Conservation (phyloP, 768 basidiomycete genomes). For the Tricholoma terreum region DNA sequence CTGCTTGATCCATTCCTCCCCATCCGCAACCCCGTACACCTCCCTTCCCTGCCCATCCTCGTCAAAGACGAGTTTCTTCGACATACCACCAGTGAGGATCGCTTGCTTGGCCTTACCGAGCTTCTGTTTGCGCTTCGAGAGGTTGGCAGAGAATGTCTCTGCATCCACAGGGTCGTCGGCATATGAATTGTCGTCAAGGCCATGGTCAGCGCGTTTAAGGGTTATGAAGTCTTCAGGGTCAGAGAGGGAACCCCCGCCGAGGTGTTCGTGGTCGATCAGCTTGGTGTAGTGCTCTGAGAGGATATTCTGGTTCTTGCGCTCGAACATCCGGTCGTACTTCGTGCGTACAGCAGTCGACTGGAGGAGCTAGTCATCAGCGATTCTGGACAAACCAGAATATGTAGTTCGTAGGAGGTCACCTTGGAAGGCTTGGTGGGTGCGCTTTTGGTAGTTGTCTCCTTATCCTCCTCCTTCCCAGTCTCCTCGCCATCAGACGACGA, state of each 20-base stretch:
- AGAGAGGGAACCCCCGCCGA: slow-evolving; percentile 23
- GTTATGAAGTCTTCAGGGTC: slow-evolving; percentile 83
- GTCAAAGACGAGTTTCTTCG: slow-evolving; percentile 85
- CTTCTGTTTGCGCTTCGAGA: slow-evolving; percentile 89
- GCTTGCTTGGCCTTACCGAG: slow-evolving; percentile 72
- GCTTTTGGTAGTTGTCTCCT: background rate
- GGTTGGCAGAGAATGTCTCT: slow-evolving; percentile 35
- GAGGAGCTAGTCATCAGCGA: too few relatives aligned
- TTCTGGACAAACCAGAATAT: too few relatives aligned
- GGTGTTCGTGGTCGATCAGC: slow-evolving; percentile 68
- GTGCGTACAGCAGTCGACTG: slow-evolving; percentile 59
- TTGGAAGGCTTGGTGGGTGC: slow-evolving; percentile 32
- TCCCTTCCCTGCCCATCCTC: slow-evolving; percentile 81
- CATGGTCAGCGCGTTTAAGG: slow-evolving; percentile 86
- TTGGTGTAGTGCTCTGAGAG: slow-evolving; percentile 88
- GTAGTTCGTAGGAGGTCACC: slow-evolving; percentile 33
- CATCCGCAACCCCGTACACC: slow-evolving; percentile 78
- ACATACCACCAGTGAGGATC: slow-evolving; percentile 56
- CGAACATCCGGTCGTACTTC: slow-evolving; percentile 98
- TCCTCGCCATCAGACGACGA: background rate
- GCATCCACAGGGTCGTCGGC: slow-evolving; percentile 43
- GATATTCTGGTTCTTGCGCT: slow-evolving; percentile 91
- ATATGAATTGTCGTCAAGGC: background rate
- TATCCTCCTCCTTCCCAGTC: slow-evolving; percentile 15
- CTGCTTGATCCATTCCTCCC: slow-evolving; percentile 65